Evolutionary conservation across 352 stramenopile genomes (phyloP).

Genomic region (Phytophthora cryptogea): DNA sequence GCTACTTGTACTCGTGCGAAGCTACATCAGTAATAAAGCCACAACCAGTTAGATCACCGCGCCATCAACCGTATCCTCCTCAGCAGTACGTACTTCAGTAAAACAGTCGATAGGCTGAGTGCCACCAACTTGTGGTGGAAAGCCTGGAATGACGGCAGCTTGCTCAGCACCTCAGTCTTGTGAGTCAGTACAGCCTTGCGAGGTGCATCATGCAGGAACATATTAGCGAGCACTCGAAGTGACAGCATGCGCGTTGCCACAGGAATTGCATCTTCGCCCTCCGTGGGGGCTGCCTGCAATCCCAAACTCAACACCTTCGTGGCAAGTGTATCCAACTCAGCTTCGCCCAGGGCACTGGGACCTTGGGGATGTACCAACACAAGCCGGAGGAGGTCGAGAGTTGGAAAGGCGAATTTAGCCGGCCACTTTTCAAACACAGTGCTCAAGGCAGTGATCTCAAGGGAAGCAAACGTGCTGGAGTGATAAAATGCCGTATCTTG

Average conservation of each 20-base stretch:
- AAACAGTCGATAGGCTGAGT: slow-evolving; percentile 67
- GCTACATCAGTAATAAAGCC: slow-evolving; percentile 27
- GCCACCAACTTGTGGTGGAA: slow-evolving; percentile 70
- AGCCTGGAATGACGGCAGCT: slow-evolving; percentile 48
- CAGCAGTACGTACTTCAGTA: slow-evolving; percentile 65
- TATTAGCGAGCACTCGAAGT: slow-evolving; percentile 77
- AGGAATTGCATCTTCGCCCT: slow-evolving; percentile 44
- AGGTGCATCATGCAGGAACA: slow-evolving; percentile 62
- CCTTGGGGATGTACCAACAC: slow-evolving; percentile 90
- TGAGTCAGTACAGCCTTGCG: slow-evolving; percentile 52
- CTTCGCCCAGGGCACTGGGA: slow-evolving; percentile 38
- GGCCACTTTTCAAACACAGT: slow-evolving; percentile 76
- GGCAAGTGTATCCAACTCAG: slow-evolving; percentile 40
- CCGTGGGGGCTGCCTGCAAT: slow-evolving; percentile 24
- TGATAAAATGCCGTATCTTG: slow-evolving; percentile 92
- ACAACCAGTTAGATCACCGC: slow-evolving; percentile 10
- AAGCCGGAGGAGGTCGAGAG: slow-evolving; percentile 91
- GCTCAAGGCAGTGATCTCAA: slow-evolving; percentile 65
- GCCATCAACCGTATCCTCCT: no score
- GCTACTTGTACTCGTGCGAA: slow-evolving; percentile 50
- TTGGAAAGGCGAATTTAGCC: slow-evolving; percentile 84
- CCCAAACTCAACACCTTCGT: slow-evolving; percentile 46
- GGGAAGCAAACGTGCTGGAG: slow-evolving; percentile 77
- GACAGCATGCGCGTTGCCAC: slow-evolving; percentile 75
- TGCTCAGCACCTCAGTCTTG: slow-evolving; percentile 58